Conservation (phyloP, 2,329 filamentous ascomycete genomes). For the Ophiostoma australiae region DNA sequence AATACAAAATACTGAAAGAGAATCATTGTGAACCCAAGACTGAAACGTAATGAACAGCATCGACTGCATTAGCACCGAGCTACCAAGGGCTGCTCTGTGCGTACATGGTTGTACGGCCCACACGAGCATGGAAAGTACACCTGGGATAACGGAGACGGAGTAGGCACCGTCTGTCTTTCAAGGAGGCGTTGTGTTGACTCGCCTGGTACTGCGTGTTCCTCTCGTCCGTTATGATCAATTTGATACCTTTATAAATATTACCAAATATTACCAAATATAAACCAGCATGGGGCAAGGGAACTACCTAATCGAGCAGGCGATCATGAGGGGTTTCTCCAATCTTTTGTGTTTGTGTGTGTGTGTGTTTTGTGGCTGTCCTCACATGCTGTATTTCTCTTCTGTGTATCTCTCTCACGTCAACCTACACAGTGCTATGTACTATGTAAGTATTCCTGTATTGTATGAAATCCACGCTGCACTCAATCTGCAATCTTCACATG, state of each 20-base stretch:
- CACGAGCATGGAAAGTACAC: not conserved
- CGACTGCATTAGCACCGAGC: not conserved
- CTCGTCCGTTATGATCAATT: not conserved
- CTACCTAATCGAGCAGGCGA: constrained; percentile 9
- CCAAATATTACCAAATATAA: not conserved
- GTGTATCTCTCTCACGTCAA: too few species aligned
- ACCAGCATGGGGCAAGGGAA: not conserved
- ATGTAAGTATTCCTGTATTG: too few species aligned
- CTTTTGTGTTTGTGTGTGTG: not conserved
- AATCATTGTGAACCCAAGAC: not conserved
- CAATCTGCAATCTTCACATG: too few species aligned
- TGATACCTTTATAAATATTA: too few species aligned
- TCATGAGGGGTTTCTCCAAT: constrained; percentile 2
- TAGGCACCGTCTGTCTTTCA: not conserved
- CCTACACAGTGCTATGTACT: too few species aligned
- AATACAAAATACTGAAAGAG: not conserved
- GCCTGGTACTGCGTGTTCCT: not conserved
- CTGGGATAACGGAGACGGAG: not conserved
- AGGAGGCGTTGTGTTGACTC: too few species aligned
- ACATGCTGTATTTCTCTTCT: not conserved
- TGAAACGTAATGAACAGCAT: not conserved
- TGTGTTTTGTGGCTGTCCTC: not conserved
- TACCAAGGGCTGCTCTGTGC: not conserved
- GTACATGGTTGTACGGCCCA: too few species aligned
- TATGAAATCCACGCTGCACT: too few species aligned